Percentiles rank a stretch among this genome's conserved stretches.
phyloP scores from a whole-genome alignment of 2,329 filamentous ascomycete species.

The Clarireedia paspali region DNA sequence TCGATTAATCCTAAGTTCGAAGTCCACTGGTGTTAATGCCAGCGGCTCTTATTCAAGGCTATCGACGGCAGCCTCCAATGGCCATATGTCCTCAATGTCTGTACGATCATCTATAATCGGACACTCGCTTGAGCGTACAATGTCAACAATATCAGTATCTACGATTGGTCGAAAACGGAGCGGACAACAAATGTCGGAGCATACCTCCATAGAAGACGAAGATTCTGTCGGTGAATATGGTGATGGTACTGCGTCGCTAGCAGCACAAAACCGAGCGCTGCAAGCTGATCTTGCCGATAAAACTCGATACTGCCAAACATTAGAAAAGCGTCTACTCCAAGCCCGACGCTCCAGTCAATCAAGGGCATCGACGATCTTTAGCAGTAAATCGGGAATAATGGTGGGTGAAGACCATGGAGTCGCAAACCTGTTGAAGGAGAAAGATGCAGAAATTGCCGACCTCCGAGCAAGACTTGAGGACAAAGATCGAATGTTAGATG shows the following conservation, averaged over 20 bases:
- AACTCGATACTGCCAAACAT: constrained; percentile 88
- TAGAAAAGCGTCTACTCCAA: constrained; percentile 88
- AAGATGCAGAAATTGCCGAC: constrained; percentile 87
- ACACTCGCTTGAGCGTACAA: constrained; percentile 58
- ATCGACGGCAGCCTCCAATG: constrained; percentile 34
- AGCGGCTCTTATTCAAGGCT: constrained; percentile 63
- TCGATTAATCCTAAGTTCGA: constrained; percentile 87
- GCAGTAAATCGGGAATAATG: constrained; percentile 53
- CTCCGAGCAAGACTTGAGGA: constrained; percentile 85
- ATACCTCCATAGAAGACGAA: constrained; percentile 44
- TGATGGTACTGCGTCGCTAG: constrained; percentile 74
- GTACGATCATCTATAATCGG: constrained; percentile 59
- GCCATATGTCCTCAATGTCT: constrained; percentile 45
- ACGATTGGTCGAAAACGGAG: constrained; percentile 25
- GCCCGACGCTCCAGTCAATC: constrained; percentile 86
- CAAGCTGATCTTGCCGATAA: constrained; percentile 96
- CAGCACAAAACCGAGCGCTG: constrained; percentile 82
- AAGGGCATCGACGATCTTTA: constrained; percentile 69
- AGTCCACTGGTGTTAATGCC: constrained; percentile 86
- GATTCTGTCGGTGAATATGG: constrained; percentile 74
- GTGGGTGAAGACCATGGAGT: constrained; percentile 75
- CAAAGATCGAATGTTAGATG: constrained; percentile 88
- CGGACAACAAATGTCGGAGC: constrained; percentile 19
- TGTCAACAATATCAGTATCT: constrained; percentile 54
- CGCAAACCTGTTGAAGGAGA: constrained; percentile 68